phyloP scores from a whole-genome alignment of 352 stramenopile genomes.

The Globisporangium alternatum region DNA sequence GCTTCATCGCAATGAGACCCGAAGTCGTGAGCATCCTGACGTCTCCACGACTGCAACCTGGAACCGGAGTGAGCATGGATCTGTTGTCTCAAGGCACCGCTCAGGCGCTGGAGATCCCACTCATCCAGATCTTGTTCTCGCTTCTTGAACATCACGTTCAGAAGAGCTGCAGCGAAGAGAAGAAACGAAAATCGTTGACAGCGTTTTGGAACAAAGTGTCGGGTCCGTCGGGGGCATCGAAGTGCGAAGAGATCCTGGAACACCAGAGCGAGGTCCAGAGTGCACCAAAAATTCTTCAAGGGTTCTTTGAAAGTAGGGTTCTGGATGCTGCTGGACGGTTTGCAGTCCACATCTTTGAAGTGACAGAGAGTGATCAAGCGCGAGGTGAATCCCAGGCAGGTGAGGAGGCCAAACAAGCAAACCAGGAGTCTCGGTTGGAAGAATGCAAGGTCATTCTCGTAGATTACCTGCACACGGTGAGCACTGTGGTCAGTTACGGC shows the following conservation, averaged over 20 bases:
- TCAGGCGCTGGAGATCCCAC: conserved; percentile 12
- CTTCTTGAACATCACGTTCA: conserved; percentile 18
- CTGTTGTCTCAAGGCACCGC: conserved; percentile 7
- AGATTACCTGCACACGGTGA: conserved; percentile 20
- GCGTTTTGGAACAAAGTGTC: conserved; percentile 11
- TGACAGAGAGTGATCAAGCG: conserved; percentile 9
- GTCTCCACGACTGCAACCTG: conserved; percentile 17
- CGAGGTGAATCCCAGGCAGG: conserved; percentile 8
- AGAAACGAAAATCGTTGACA: not conserved
- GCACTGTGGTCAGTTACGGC: conserved; percentile 9
- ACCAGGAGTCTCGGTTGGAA: conserved; percentile 6
- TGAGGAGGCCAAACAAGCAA: not conserved
- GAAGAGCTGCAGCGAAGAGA: conserved; percentile 16
- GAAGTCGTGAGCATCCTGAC: conserved; percentile 37
- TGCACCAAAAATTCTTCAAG: conserved; percentile 8
- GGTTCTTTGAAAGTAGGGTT: conserved; percentile 9
- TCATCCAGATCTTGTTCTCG: conserved; percentile 18
- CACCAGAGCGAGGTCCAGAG: conserved; percentile 9
- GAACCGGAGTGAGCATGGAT: not conserved
- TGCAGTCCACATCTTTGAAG: conserved; percentile 14
- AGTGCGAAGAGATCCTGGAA: conserved; percentile 13
- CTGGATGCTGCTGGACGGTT: conserved; percentile 16
- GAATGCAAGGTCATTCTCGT: conserved; percentile 18
- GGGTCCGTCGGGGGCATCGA: not conserved
- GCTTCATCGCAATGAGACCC: conserved; percentile 28